Evolutionary conservation across 441 rosid species (phyloP).

Genomic region (Breynia disticha): DNA sequence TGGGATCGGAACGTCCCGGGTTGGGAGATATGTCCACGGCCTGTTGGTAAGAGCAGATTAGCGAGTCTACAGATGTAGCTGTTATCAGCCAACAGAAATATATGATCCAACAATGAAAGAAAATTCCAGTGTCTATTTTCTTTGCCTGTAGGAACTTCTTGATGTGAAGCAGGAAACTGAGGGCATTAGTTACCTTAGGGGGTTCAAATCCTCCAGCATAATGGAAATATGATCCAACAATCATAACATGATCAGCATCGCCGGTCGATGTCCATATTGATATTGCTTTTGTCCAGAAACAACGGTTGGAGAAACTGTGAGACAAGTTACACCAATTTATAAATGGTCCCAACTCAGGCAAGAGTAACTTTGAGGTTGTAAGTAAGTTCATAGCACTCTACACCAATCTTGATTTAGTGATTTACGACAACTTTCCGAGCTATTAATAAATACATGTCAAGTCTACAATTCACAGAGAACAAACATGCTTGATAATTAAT

Average conservation of each 20-base stretch:
- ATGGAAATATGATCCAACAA: slow-evolving; percentile 87
- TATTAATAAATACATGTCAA: too few relatives aligned
- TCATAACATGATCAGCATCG: slow-evolving; percentile 74
- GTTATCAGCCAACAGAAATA: background rate
- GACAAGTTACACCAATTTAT: slow-evolving; percentile 7
- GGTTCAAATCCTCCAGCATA: slow-evolving; percentile 88
- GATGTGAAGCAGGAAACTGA: background rate
- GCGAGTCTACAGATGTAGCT: too few relatives aligned
- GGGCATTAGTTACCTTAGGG: slow-evolving; percentile 50
- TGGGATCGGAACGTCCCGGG: slow-evolving; percentile 79
- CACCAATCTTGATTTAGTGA: too few relatives aligned
- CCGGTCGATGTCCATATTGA: slow-evolving; percentile 92
- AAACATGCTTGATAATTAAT: too few relatives aligned
- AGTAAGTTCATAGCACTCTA: too few relatives aligned
- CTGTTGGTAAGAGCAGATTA: slow-evolving; percentile 26
- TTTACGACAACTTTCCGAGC: too few relatives aligned
- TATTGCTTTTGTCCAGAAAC: slow-evolving; percentile 92
- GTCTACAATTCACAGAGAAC: too few relatives aligned
- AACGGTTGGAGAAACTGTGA: slow-evolving; percentile 80
- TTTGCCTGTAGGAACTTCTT: too few relatives aligned
- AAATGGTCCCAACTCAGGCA: slow-evolving; percentile 1
- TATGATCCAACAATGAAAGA: background rate
- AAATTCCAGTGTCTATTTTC: too few relatives aligned
- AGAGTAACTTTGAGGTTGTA: background rate
- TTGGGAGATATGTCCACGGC: slow-evolving; percentile 91